phyloP scores from a whole-genome alignment of 331 rosid genomes.

The Malus hybrid region DNA sequence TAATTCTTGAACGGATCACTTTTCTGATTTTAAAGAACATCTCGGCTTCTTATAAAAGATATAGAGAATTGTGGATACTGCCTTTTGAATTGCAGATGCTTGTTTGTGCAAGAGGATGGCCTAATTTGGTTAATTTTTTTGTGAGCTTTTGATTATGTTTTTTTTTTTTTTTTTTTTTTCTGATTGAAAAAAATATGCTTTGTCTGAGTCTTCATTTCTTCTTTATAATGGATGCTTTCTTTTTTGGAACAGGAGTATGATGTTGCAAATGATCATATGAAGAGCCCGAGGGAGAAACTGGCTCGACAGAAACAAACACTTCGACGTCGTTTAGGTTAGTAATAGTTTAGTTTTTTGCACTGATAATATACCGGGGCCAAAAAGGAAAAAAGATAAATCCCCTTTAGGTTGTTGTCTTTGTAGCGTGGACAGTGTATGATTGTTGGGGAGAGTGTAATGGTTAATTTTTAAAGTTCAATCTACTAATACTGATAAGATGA shows the following conservation, averaged over 20 bases:
- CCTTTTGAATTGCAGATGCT: background rate
- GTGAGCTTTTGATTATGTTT: background rate
- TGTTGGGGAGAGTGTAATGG: background rate
- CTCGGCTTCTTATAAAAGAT: background rate
- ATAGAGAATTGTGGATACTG: background rate
- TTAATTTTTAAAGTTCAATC: background rate
- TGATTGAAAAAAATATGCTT: background rate
- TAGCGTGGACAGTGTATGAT: background rate
- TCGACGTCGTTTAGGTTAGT: conserved; percentile 82
- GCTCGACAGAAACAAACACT: conserved; percentile 96
- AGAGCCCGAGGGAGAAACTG: conserved; percentile 80
- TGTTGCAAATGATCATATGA: conserved; percentile 54
- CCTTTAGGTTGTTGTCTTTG: background rate
- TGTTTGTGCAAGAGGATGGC: background rate
- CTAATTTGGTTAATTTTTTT: background rate
- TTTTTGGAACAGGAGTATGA: conserved; percentile 74
- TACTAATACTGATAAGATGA: background rate
- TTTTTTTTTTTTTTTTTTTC: background rate
- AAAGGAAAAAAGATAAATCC: background rate
- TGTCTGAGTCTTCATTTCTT: background rate
- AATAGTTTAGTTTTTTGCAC: background rate
- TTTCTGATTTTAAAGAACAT: background rate
- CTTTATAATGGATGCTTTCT: background rate
- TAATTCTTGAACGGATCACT: background rate
- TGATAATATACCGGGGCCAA: background rate